Evolutionary conservation across 331 rosid species (phyloP), one percentile per base, ranked within the genome.

Genomic region (Quercus tomentella): DNA sequence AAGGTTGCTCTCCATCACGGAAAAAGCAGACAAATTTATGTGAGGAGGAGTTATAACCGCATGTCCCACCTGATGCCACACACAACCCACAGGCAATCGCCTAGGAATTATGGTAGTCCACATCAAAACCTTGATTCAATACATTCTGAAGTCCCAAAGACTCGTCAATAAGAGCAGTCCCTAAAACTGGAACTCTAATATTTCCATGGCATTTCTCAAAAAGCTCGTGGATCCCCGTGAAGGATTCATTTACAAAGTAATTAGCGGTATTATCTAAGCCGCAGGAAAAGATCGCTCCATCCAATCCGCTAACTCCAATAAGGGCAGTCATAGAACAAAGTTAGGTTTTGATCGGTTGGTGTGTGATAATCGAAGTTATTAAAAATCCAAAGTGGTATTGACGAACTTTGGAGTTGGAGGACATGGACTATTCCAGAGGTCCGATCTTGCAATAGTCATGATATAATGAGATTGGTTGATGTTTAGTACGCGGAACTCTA

Each of bases 171-270:
- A 35, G 9, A 6, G 9, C 41, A 35, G 41, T 30, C 41, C 9
- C 3, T 4, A 70, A 4, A 0, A 76, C 35, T 0, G 84, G 77
- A 1, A 76, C 81, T 3, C 1, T 7, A n/a, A 76, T 4, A 25
- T 12, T 0, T 1, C 0, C 0, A 30, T 0, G 0, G 70, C 81
- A 76, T 15, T 10, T 4, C 30, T 2, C 8, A 28, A 10, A 0
- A 9, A 22, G 35, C 26, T 2, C 26, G 6, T 2, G 0, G 16
- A 43, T 43, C 12, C 4, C 2, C 52, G 12, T 1, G 9, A 6
- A 35, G 9, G 9, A 10, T 3, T 41, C 57, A 1, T 12, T 31
- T 15, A 35, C 16, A 33, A 66, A 20, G 15, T 45, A 10, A 9
- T n/a, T 11, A 43, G 0, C 12, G 37, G 7, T 5, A 33, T 5